phyloP scores from a whole-genome alignment of 1,284 basidiomycete genomes.

The Coniferiporia weirii region DNA sequence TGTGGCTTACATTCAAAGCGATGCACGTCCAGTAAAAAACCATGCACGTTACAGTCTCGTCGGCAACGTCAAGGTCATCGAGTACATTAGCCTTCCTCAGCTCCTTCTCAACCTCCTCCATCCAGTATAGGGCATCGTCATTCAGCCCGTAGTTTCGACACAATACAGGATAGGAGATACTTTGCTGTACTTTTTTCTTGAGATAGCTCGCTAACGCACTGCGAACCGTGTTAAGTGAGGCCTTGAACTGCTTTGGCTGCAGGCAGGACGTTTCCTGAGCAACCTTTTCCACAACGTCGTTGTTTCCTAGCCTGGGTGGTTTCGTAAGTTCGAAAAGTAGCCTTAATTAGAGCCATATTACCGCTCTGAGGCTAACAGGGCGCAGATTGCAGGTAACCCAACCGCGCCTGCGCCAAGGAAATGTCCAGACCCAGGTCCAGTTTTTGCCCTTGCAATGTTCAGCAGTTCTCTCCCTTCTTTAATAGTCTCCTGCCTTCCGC shows the following conservation, averaged over 20 bases:
- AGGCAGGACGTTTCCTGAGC: conserved; percentile 34
- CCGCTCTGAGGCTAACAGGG: conserved; percentile 33
- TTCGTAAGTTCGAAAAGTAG: neutral
- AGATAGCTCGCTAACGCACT: conserved; percentile 20
- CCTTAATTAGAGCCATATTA: conserved; percentile 17
- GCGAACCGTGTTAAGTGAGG: conserved; percentile 26
- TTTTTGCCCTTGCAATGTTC: conserved; percentile 27
- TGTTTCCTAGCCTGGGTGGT: conserved; percentile 27
- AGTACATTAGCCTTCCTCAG: conserved; percentile 16
- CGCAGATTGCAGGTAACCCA: conserved; percentile 33
- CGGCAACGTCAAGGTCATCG: conserved; percentile 2
- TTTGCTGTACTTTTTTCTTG: neutral
- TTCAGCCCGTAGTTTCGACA: conserved; percentile 17
- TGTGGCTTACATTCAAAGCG: conserved; percentile 14
- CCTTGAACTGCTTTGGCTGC: conserved; percentile 27
- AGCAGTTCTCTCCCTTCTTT: conserved; percentile 25
- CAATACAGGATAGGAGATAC: conserved; percentile 18
- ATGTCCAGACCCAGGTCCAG: conserved; percentile 32
- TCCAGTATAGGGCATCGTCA: conserved; percentile 21
- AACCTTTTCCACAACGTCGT: conserved; percentile 29
- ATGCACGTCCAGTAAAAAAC: conserved; percentile 21
- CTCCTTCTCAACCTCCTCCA: conserved; percentile 22
- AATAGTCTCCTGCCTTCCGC: conserved; percentile 24
- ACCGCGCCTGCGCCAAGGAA: conserved; percentile 27
- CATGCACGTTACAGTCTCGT: conserved; percentile 8